phyloP scores from a whole-genome alignment of 169 alveolate genomes.

The Plasmodium sp. region DNA sequence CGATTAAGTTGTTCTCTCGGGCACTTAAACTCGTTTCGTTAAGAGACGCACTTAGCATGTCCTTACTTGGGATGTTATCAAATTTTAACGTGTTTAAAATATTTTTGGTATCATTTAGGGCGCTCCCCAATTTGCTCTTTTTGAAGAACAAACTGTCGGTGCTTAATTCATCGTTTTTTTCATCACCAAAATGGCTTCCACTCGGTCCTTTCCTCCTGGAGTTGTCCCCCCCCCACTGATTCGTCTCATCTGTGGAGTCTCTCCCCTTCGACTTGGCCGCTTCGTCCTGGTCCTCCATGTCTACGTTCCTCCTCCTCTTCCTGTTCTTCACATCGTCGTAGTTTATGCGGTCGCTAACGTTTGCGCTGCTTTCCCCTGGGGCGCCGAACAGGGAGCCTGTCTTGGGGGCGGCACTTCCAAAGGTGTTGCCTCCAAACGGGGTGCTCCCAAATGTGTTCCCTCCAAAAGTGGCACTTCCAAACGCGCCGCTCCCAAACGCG shows the following conservation, averaged over 20 bases:
- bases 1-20: not conserved
- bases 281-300: slow-evolving; percentile 8
- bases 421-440: too few relatives aligned
- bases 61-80: slow-evolving; percentile 44
- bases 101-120: slow-evolving; percentile 42
- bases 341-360: slow-evolving; percentile 7
- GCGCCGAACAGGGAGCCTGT: too few relatives aligned
- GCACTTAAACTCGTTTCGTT: not conserved
- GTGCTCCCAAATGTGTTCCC: too few relatives aligned
- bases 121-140: slow-evolving; percentile 49
- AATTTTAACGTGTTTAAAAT: slow-evolving; percentile 30
- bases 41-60: slow-evolving; percentile 7
- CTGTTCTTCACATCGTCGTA: slow-evolving; percentile 58
- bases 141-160: slow-evolving; percentile 31
- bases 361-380: not conserved
- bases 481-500: too few relatives aligned
- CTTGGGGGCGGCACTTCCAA: too few relatives aligned
- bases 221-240: not conserved
- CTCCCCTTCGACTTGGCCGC: not conserved
- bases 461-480: too few relatives aligned
- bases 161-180: not conserved
- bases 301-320: slow-evolving; percentile 60
- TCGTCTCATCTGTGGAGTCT: not conserved
- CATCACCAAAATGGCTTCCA: not conserved
- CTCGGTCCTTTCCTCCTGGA: not conserved